Evolutionary conservation across 164 flowering plant genomes (phyloP).

Genomic region (Annona squamosa): DNA sequence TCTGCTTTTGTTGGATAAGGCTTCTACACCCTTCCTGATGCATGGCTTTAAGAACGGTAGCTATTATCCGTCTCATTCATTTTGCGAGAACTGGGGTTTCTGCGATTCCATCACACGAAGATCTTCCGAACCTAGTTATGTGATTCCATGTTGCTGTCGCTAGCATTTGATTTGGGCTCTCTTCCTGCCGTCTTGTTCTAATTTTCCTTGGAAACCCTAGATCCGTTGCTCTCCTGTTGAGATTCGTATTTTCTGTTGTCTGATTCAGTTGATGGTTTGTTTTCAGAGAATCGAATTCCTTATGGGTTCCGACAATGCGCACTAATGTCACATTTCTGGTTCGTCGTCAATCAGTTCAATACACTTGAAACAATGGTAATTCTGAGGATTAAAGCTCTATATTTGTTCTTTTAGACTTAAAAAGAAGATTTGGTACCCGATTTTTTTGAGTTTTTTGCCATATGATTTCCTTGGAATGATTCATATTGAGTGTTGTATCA

Average conservation of each 20-base stretch:
- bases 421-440: neutral
- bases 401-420: neutral
- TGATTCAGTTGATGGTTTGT: neutral
- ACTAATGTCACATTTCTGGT: constrained; percentile 7
- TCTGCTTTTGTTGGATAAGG: neutral
- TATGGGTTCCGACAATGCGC: neutral
- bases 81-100: neutral
- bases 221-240: neutral
- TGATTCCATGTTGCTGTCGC: neutral
- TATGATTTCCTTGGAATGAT: neutral
- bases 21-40: neutral
- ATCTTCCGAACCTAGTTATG: neutral
- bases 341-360: constrained; percentile 4
- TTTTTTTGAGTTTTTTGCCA: neutral
- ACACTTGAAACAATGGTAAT: constrained; percentile 49
- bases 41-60: neutral
- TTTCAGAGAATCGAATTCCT: neutral
- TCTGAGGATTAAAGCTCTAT: neutral
- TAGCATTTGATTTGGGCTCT: neutral
- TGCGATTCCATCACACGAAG: neutral
- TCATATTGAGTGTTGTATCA: neutral
- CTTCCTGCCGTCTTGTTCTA: neutral
- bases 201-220: neutral
- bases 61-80: neutral
- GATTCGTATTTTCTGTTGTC: neutral